phyloP scores from a whole-genome alignment of 305 asterid species.

The Fraxinus xanthoxyloides region DNA sequence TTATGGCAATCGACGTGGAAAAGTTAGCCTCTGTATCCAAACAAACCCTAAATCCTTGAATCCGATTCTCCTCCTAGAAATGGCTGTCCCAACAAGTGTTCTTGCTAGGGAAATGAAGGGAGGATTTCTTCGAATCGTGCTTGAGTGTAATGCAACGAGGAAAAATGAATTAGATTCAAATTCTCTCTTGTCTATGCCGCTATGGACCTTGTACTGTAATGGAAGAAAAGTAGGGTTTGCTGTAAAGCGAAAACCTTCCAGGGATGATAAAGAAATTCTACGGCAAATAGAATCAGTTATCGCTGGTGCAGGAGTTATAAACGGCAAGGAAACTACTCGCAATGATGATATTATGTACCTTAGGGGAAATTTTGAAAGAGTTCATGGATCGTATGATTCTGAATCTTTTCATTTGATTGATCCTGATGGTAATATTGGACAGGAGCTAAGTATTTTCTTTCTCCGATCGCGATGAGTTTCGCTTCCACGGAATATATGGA shows the following conservation, averaged over 20 bases:
- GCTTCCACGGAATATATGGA: not conserved
- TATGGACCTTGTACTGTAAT: slow-evolving; percentile 60
- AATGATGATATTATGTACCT: slow-evolving; percentile 50
- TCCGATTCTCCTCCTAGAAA: slow-evolving; percentile 54
- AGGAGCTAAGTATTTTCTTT: slow-evolving; percentile 56
- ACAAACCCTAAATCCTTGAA: slow-evolving; percentile 38
- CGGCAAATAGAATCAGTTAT: slow-evolving; percentile 36
- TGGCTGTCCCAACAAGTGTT: slow-evolving; percentile 48
- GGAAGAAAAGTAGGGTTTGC: slow-evolving; percentile 61
- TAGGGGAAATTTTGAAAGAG: slow-evolving; percentile 52
- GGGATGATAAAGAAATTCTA: slow-evolving; percentile 39
- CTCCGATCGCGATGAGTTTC: slow-evolving; percentile 29
- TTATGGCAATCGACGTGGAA: slow-evolving; percentile 49
- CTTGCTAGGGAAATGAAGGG: slow-evolving; percentile 66
- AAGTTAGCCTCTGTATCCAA: slow-evolving; percentile 59
- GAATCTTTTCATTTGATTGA: slow-evolving; percentile 63
- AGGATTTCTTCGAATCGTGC: slow-evolving; percentile 54
- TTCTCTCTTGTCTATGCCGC: slow-evolving; percentile 38
- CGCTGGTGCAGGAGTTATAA: slow-evolving; percentile 49
- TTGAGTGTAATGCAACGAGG: slow-evolving; percentile 26
- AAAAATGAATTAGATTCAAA: slow-evolving; percentile 5
- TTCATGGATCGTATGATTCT: slow-evolving; percentile 43
- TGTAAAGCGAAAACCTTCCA: slow-evolving; percentile 31
- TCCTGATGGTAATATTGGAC: slow-evolving; percentile 47
- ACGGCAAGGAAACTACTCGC: slow-evolving; percentile 21